A percentile compares a stretch with the other conserved stretches of the same genome.
phyloP scores from a whole-genome alignment of 306 rosid species.

The Cicer judaicum region DNA sequence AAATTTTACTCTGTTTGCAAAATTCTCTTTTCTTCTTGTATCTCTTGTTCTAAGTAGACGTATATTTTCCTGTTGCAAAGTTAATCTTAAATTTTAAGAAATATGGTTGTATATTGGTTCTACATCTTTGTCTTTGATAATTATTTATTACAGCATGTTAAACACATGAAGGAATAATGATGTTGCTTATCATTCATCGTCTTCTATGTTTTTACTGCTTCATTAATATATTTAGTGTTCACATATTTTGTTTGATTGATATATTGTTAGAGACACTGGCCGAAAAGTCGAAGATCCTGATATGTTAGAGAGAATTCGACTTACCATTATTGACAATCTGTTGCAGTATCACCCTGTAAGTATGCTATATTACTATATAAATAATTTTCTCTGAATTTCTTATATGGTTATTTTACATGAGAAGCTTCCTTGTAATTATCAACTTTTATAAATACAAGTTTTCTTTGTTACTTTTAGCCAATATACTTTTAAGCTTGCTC shows the following conservation, averaged over 20 bases:
- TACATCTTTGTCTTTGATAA: conserved; percentile 14
- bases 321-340: conserved; percentile 88
- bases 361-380: conserved; percentile 28
- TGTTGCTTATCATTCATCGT: conserved; percentile 8
- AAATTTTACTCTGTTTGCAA: neutral
- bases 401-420: conserved; percentile 27
- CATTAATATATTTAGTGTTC: conserved; percentile 37
- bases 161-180: conserved; percentile 17
- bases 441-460: conserved; percentile 19
- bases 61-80: neutral
- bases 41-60: neutral
- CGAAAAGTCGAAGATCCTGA: conserved; percentile 98
- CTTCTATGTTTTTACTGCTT: conserved; percentile 24
- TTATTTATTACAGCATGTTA: neutral
- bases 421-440: conserved; percentile 24
- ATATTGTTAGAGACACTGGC: conserved; percentile 73
- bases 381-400: conserved; percentile 35
- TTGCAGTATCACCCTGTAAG: conserved; percentile 95
- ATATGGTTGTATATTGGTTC: conserved; percentile 3
- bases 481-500: conserved; percentile 31
- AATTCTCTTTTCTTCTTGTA: neutral
- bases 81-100: neutral
- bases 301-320: conserved; percentile 90
- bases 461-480: conserved; percentile 2
- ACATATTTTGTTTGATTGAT: conserved; percentile 43